phyloP scores from a whole-genome alignment of 345 rosid species.

The Hevea brasiliensis region DNA sequence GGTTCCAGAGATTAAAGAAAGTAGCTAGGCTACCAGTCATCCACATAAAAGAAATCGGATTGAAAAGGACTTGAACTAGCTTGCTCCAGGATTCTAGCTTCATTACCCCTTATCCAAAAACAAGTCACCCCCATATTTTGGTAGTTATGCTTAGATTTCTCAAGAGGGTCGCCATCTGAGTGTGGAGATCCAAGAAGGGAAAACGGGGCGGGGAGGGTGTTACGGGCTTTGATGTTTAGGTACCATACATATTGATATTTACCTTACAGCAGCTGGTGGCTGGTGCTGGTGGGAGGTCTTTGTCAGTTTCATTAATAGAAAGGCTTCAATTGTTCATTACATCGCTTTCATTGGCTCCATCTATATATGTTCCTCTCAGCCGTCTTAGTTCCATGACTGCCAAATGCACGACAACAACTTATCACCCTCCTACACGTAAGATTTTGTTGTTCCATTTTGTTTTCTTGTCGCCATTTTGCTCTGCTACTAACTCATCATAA shows the following conservation, averaged over 20 bases:
- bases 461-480: constrained; percentile 5
- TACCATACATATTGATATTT: not conserved
- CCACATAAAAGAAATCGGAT: constrained; percentile 3
- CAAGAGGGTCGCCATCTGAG: constrained; percentile 18
- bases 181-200: too few species aligned
- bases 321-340: constrained; percentile 3
- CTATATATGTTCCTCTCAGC: constrained; percentile 15
- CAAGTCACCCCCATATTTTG: constrained; percentile 4
- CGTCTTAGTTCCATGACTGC: constrained; percentile 25
- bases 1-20: too few species aligned
- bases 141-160: constrained; percentile 17
- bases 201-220: not conserved
- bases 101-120: constrained; percentile 29
- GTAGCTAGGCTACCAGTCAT: too few species aligned
- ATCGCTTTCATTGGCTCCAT: constrained; percentile 31
- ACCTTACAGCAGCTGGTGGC: not conserved
- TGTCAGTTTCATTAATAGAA: constrained; percentile 16
- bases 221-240: not conserved
- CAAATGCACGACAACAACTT: constrained; percentile 21
- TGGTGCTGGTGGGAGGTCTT: constrained; percentile 22
- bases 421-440: constrained; percentile 12
- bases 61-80: constrained; percentile 22
- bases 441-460: constrained; percentile 15
- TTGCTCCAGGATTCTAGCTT: not conserved
- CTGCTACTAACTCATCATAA: not conserved